Conservation (phyloP, 2,329 filamentous ascomycete species). For the Exophiala oligosperma region DNA sequence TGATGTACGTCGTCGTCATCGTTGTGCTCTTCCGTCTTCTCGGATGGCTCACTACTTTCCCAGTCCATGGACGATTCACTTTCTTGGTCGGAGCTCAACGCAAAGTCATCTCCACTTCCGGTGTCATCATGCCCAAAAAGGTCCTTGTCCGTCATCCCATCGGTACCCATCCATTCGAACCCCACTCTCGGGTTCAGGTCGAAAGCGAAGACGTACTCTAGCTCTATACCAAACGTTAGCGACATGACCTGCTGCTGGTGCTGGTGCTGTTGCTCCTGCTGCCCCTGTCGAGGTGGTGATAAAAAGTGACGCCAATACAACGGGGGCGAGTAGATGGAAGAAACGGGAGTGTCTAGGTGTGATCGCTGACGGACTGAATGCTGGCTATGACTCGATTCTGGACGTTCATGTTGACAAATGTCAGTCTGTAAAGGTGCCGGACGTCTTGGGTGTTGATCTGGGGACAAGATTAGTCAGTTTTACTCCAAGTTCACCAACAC, state of each 20-base stretch:
- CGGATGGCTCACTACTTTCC: no score
- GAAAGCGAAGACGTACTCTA: conserved; percentile 6
- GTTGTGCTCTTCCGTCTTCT: no score
- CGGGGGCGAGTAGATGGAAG: neutral
- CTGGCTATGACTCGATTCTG: no score
- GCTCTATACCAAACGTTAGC: conserved; percentile 10
- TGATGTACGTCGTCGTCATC: no score
- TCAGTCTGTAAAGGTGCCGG: neutral
- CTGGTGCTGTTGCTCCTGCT: no score
- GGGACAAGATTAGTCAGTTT: no score
- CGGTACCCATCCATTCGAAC: neutral
- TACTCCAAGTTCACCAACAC: neutral
- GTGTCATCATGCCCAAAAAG: neutral
- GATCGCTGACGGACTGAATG: neutral
- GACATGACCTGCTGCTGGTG: neutral
- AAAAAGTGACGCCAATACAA: neutral
- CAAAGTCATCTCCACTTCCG: no score
- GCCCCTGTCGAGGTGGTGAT: neutral
- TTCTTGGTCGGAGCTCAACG: no score
- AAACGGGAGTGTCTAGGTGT: conserved; percentile 1
- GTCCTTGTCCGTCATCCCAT: neutral
- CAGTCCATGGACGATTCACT: no score
- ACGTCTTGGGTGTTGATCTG: neutral
- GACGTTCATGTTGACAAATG: no score
- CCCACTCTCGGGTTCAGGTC: neutral